phyloP scores from a whole-genome alignment of 2,329 filamentous ascomycete species.

The Calonectria pteridis region DNA sequence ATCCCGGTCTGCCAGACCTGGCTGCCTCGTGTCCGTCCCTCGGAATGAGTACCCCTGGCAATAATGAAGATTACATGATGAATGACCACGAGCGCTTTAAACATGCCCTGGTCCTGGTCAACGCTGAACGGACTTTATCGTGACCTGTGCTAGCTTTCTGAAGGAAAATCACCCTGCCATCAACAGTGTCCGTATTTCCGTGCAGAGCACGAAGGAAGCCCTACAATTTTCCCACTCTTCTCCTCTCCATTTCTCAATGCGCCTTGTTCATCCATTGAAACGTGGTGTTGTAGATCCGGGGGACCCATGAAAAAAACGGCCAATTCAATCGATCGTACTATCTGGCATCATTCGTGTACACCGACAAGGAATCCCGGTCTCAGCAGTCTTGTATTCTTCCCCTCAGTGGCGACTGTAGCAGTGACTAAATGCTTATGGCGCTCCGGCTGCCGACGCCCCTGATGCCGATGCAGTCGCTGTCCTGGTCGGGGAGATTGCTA shows the following conservation, averaged over 20 bases:
- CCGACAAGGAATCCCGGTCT: slow-evolving; percentile 27
- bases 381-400: slow-evolving; percentile 30
- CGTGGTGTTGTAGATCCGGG: slow-evolving; percentile 36
- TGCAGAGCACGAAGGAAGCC: not conserved
- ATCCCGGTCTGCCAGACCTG: slow-evolving; percentile 25
- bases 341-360: slow-evolving; percentile 25
- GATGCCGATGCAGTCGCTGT: not conserved
- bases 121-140: slow-evolving; percentile 17
- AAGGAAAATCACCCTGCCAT: slow-evolving; percentile 29
- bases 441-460: not conserved
- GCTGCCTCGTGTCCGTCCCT: slow-evolving; percentile 26
- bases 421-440: not conserved
- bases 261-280: slow-evolving; percentile 23
- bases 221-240: not conserved
- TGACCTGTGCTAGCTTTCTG: slow-evolving; percentile 28
- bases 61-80: slow-evolving; percentile 28
- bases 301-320: slow-evolving; percentile 38
- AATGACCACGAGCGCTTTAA: slow-evolving; percentile 16
- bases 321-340: slow-evolving; percentile 39
- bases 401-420: slow-evolving; percentile 12
- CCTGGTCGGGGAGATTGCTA: not conserved
- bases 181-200: slow-evolving; percentile 21
- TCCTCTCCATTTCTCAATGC: slow-evolving; percentile 9
- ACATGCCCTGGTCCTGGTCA: slow-evolving; percentile 27
- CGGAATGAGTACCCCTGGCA: slow-evolving; percentile 19